phyloP scores from a whole-genome alignment of 1,284 basidiomycete genomes.

The Boletellus deceptivus region DNA sequence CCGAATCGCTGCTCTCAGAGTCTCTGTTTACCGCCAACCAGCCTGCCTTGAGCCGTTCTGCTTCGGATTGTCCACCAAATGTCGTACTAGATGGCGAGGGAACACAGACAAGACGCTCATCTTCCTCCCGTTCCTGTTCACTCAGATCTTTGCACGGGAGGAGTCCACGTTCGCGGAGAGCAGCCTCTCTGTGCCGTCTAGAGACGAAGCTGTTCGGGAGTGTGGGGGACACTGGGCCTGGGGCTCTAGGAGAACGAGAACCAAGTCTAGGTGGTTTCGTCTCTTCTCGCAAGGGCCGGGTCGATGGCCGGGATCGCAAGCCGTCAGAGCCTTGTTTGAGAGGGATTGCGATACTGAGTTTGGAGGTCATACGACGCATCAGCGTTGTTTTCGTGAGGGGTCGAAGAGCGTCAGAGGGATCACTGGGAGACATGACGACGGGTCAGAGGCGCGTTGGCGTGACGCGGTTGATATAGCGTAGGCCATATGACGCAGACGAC shows the following conservation, averaged over 20 bases:
- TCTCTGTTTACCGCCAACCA: slow-evolving; percentile 44
- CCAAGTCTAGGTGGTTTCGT: background rate
- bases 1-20: slow-evolving; percentile 19
- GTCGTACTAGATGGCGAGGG: slow-evolving; percentile 12
- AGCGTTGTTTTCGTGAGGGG: slow-evolving; percentile 15
- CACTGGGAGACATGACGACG: background rate
- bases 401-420: background rate
- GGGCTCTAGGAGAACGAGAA: slow-evolving; percentile 7
- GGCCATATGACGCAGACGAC: no score
- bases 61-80: slow-evolving; percentile 36
- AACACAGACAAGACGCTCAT: slow-evolving; percentile 36
- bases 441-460: no score
- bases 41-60: slow-evolving; percentile 46
- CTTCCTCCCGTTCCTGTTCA: slow-evolving; percentile 46
- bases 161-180: slow-evolving; percentile 53
- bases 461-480: no score
- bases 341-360: slow-evolving; percentile 24
- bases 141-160: slow-evolving; percentile 49
- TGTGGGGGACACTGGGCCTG: slow-evolving; percentile 8
- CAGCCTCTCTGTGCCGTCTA: slow-evolving; percentile 42
- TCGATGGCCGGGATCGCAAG: slow-evolving; percentile 14
- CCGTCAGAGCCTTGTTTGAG: background rate
- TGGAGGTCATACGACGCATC: slow-evolving; percentile 33
- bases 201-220: slow-evolving; percentile 28
- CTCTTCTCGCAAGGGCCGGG: slow-evolving; percentile 10